phyloP scores from a whole-genome alignment of 495 filamentous ascomycete species.

The Aspergillus olivimuriae region DNA sequence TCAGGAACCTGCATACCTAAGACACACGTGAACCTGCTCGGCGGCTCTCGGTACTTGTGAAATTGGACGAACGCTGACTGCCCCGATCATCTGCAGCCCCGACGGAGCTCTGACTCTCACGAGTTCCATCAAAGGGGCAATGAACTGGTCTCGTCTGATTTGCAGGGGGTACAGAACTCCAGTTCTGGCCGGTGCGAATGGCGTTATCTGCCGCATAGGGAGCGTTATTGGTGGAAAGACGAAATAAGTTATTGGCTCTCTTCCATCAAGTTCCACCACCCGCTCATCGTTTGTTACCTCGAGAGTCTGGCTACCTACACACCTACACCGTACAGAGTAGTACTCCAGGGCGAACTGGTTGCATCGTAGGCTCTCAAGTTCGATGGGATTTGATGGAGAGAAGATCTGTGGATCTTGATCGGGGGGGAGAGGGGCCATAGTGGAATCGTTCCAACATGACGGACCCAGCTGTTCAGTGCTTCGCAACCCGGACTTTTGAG shows the following conservation, averaged over 20 bases:
- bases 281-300: background rate
- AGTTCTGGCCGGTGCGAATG: background rate
- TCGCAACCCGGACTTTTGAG: background rate
- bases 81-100: background rate
- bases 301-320: no score
- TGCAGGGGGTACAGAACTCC: background rate
- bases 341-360: background rate
- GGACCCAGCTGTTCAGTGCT: background rate
- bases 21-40: background rate
- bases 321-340: background rate
- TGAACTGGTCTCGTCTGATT: background rate
- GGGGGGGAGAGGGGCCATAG: no score
- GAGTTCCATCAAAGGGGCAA: background rate
- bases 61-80: background rate
- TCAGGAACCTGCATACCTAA: background rate
- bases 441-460: background rate
- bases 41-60: background rate
- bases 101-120: background rate
- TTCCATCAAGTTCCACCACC: conserved; percentile 2
- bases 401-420: background rate
- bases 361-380: background rate
- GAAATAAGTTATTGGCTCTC: background rate
- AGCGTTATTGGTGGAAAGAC: background rate
- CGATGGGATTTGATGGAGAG: background rate
- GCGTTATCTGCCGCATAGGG: no score